Evolutionary conservation across 163 green algal genomes (phyloP).

Genomic region (Scenedesmus sp.): DNA sequence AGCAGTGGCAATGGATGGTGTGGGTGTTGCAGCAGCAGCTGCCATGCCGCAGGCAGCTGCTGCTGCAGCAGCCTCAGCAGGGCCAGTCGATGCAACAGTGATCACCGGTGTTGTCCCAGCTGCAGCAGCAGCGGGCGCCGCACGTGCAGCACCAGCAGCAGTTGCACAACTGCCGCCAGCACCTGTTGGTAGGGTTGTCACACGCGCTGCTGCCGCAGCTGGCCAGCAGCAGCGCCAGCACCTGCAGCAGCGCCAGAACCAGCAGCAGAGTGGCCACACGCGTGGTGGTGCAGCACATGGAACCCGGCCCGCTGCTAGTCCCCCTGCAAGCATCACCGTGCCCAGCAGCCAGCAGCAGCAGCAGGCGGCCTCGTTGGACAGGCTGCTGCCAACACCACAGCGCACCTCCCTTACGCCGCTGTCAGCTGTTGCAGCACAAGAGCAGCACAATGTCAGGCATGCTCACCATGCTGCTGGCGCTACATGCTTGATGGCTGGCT

Average conservation of each 20-base stretch:
- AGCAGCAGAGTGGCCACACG: slow-evolving; percentile 3
- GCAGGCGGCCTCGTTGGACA: background rate
- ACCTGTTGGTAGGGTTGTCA: background rate
- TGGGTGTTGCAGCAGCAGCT: background rate
- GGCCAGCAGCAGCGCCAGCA: slow-evolving; percentile 22
- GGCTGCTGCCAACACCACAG: slow-evolving; percentile 33
- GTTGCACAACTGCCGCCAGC: background rate
- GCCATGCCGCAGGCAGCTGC: background rate
- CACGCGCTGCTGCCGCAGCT: slow-evolving; percentile 31
- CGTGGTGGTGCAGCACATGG: background rate
- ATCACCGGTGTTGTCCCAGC: slow-evolving; percentile 33
- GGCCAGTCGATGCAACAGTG: slow-evolving; percentile 8
- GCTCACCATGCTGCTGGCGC: slow-evolving; percentile 12
- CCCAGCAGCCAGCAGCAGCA: slow-evolving; percentile 18
- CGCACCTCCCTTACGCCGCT: background rate
- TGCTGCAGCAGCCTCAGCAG: background rate
- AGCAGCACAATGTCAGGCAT: background rate
- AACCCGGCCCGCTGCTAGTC: background rate
- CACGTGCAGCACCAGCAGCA: slow-evolving; percentile 23
- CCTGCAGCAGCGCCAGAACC: slow-evolving; percentile 18
- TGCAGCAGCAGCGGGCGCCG: background rate
- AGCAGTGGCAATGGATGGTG: background rate
- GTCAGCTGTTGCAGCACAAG: background rate
- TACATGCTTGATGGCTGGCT: background rate
- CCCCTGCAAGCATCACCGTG: background rate